phyloP scores from a whole-genome alignment of 2,329 filamentous ascomycete genomes.

The Dactylonectria estremocensis region DNA sequence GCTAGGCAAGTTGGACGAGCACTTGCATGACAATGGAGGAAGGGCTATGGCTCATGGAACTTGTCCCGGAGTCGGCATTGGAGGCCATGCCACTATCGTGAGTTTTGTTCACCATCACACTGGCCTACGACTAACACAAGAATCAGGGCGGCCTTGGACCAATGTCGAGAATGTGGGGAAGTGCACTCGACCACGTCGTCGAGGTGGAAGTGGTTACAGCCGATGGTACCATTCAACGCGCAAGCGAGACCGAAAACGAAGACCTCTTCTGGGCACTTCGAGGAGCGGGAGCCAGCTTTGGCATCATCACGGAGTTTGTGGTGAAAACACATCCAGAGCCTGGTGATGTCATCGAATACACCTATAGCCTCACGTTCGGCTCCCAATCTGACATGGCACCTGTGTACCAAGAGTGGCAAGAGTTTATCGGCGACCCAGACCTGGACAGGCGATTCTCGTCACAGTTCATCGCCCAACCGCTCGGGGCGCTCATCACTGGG shows the following conservation, averaged over 20 bases:
- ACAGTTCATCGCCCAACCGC: constrained; percentile 68
- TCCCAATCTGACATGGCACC: constrained; percentile 63
- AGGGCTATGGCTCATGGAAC: constrained; percentile 74
- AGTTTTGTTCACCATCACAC: constrained; percentile 37
- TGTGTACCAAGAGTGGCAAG: constrained; percentile 72
- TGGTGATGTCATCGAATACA: constrained; percentile 70
- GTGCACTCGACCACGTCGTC: constrained; percentile 67
- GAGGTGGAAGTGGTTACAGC: constrained; percentile 66
- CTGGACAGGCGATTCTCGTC: constrained; percentile 73
- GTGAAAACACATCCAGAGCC: constrained; percentile 71
- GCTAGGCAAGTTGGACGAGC: constrained; percentile 67
- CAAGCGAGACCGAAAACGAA: constrained; percentile 62
- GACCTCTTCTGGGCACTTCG: constrained; percentile 72
- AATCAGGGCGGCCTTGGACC: constrained; percentile 69
- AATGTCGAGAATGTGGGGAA: constrained; percentile 73
- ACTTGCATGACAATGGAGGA: constrained; percentile 65
- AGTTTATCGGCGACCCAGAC: constrained; percentile 66
- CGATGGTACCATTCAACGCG: constrained; percentile 65
- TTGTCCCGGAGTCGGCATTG: constrained; percentile 72
- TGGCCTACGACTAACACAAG: constrained; percentile 1
- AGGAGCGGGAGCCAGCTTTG: constrained; percentile 71
- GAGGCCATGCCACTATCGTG: constrained; percentile 72
- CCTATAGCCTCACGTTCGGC: constrained; percentile 67
- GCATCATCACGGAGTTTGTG: constrained; percentile 71
- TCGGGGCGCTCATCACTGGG: constrained; percentile 70